Evolutionary conservation across 768 basidiomycete species (phyloP).

Genomic region (Xerocomellus chrysenteron): DNA sequence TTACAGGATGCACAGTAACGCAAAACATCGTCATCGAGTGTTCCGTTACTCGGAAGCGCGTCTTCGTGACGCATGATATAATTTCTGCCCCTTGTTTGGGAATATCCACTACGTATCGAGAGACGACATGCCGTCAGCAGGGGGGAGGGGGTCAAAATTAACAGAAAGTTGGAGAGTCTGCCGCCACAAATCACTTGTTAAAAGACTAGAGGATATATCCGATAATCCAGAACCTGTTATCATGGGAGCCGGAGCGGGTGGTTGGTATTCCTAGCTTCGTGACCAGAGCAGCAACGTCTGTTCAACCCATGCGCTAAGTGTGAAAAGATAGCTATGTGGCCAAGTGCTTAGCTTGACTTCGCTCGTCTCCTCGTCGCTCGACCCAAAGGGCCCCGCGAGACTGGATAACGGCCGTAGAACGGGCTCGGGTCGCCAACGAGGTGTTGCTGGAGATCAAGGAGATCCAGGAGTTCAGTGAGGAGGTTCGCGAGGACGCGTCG

Average conservation of each 20-base stretch:
- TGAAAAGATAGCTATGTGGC: too few relatives aligned
- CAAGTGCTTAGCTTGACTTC: too few relatives aligned
- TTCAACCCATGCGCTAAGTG: not conserved
- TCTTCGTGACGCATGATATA: not conserved
- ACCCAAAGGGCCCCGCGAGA: too few relatives aligned
- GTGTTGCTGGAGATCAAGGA: too few relatives aligned
- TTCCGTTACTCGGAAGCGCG: not conserved
- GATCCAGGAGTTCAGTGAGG: too few relatives aligned
- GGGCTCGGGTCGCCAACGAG: too few relatives aligned
- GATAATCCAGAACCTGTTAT: not conserved
- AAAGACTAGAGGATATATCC: not conserved
- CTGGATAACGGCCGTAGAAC: too few relatives aligned
- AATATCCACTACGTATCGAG: not conserved
- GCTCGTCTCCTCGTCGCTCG: too few relatives aligned
- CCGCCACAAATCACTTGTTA: not conserved
- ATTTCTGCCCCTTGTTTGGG: not conserved
- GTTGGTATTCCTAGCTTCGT: not conserved
- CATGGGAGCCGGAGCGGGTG: not conserved
- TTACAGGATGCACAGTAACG: not conserved
- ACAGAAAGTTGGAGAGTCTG: not conserved
- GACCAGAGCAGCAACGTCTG: not conserved
- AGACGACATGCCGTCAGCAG: not conserved
- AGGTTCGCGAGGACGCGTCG: too few relatives aligned
- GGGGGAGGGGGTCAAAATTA: not conserved
- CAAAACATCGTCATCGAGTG: not conserved